Percentiles rank a stretch among this genome's conserved stretches.
phyloP scores from a whole-genome alignment of 441 rosid species.

The Corymbia citriodora region DNA sequence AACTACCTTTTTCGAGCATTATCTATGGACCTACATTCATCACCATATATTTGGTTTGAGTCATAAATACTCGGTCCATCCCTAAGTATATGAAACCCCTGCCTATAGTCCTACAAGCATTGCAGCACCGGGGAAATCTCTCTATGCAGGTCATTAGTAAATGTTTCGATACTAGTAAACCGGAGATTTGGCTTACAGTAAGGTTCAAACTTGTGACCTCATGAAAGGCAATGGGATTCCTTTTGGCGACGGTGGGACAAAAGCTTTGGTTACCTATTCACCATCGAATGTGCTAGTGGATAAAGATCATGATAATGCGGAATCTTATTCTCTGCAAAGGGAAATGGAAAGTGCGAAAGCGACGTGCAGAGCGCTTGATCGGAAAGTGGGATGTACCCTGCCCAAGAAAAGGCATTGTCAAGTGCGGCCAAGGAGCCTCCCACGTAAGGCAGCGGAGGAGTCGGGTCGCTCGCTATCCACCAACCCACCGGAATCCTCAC shows the following conservation, averaged over 20 bases:
- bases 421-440: conserved; percentile 43
- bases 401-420: conserved; percentile 52
- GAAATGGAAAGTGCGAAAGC: background rate
- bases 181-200: background rate
- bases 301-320: background rate
- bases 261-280: background rate
- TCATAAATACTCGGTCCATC: background rate
- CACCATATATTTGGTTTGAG: background rate
- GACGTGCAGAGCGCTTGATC: background rate
- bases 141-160: background rate
- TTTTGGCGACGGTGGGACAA: background rate
- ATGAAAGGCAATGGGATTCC: background rate
- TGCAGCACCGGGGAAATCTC: background rate
- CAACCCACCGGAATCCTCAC: conserved; percentile 62
- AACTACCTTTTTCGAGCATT: accelerated
- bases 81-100: background rate
- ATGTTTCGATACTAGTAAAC: background rate
- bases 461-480: conserved; percentile 60
- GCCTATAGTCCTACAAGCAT: background rate
- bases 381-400: conserved; percentile 21
- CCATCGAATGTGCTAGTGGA: background rate
- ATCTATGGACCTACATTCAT: background rate
- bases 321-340: background rate
- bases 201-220: background rate
- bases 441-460: conserved; percentile 41